Conservation (phyloP, 345 rosid species). For the Sisymbrium irio region DNA sequence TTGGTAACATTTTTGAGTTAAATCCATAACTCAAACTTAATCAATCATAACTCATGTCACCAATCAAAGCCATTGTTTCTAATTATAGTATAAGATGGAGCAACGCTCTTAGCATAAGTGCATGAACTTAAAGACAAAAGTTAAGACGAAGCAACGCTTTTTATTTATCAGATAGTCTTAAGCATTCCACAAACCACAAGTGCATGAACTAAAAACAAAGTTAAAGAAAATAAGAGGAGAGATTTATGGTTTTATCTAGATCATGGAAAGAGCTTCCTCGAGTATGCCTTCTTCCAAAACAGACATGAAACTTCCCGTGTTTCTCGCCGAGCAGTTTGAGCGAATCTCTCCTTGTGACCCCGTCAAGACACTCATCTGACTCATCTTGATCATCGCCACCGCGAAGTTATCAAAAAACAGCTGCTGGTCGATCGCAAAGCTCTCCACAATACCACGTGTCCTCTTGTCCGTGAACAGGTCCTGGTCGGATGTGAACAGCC, state of each 20-base stretch:
- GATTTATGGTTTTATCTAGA: slow-evolving; percentile 9
- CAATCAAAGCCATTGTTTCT: too few species aligned
- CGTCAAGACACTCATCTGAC: slow-evolving; percentile 59
- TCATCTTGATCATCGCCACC: slow-evolving; percentile 67
- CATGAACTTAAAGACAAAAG: background rate
- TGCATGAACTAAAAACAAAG: background rate
- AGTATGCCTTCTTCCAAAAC: slow-evolving; percentile 46
- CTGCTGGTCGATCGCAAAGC: slow-evolving; percentile 54
- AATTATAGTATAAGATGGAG: background rate
- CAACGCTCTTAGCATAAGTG: background rate
- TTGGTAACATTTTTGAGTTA: too few species aligned
- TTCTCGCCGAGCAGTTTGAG: slow-evolving; percentile 65
- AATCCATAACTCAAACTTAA: too few species aligned
- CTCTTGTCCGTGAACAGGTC: slow-evolving; percentile 57
- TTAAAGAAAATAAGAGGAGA: background rate
- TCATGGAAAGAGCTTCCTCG: slow-evolving; percentile 40
- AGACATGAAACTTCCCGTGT: slow-evolving; percentile 44
- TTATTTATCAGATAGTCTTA: slow-evolving; percentile 31
- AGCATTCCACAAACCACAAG: slow-evolving; percentile 18
- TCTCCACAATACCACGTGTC: slow-evolving; percentile 57
- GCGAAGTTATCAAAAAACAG: slow-evolving; percentile 68
- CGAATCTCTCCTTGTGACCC: slow-evolving; percentile 74
- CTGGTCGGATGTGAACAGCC: slow-evolving; percentile 84
- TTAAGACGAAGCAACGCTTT: slow-evolving; percentile 3
- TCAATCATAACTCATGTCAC: too few species aligned